Percentiles rank a stretch among this genome's conserved stretches.
Evolutionary conservation across 495 filamentous ascomycete genomes (phyloP).

Genomic region (Cladorrhinum samala): DNA sequence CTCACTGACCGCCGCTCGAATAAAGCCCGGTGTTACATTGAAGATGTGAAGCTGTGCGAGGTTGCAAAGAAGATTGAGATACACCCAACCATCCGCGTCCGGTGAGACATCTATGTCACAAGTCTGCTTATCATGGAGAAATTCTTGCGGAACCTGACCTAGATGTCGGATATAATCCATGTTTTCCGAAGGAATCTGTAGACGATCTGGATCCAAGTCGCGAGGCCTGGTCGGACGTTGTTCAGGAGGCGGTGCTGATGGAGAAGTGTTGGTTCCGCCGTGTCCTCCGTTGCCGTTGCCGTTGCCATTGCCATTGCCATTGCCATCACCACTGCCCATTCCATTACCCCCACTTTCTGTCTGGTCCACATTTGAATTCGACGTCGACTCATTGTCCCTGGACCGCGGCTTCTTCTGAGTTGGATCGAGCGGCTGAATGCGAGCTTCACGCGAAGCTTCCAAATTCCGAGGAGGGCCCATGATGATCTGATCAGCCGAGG

Average conservation of each 20-base stretch:
- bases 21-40: slow-evolving; percentile 67
- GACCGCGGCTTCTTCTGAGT: slow-evolving; percentile 28
- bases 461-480: slow-evolving; percentile 8
- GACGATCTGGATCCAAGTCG: slow-evolving; percentile 63
- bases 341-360: slow-evolving; percentile 32
- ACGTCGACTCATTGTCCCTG: slow-evolving; percentile 32
- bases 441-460: slow-evolving; percentile 34
- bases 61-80: slow-evolving; percentile 73
- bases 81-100: slow-evolving; percentile 64
- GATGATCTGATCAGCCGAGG: not conserved
- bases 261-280: slow-evolving; percentile 32
- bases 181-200: slow-evolving; percentile 63
- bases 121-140: slow-evolving; percentile 10
- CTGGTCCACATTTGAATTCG: slow-evolving; percentile 34
- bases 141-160: slow-evolving; percentile 50
- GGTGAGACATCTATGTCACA: slow-evolving; percentile 39
- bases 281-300: slow-evolving; percentile 22
- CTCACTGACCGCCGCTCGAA: slow-evolving; percentile 58
- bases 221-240: slow-evolving; percentile 67
- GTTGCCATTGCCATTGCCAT: slow-evolving; percentile 18
- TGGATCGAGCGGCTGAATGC: slow-evolving; percentile 27
- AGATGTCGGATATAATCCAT: slow-evolving; percentile 70
- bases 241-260: slow-evolving; percentile 39
- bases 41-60: slow-evolving; percentile 75
- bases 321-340: slow-evolving; percentile 26